Evolutionary conservation across 208 protist genomes (phyloP), one percentile per base, ranked within the genome.

Genomic region (Wallacemonas sp.): DNA sequence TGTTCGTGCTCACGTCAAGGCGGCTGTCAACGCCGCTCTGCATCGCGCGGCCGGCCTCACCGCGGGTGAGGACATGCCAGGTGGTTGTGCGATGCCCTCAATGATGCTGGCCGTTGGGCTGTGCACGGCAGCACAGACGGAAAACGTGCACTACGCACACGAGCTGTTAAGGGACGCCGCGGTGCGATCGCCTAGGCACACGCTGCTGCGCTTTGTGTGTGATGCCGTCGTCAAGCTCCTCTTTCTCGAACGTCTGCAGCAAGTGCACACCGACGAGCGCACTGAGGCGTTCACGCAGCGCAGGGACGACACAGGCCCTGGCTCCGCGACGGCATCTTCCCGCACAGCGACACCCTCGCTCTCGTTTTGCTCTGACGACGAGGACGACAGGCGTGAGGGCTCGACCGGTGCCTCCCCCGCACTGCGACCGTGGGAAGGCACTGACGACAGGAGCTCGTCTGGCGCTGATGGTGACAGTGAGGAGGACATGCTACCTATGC

Each of bases 161-260:
- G 83, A 92, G 48, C 50, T 94, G 34, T 75, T 94, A 26, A n/a
- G 64, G 3, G 73, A 57, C 33, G 19, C 41, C 10, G 73, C 69
- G 13, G 67, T 68, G 36, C 52, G 69, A 13, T 63, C 68, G 17
- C 52, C 27, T 27, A 36, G 48, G 6, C 33, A 39, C 38, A 41
- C 48, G 15, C 63, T 92, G 50, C 67, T 92, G 62, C 88, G 79
- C 1, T 85, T 92, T 62, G 72, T 80, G 13, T 85, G 79, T 34
- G 81, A 89, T 38, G 73, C 59, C 1, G 60, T 90, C 21, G 85
- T 92, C 57, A 86, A 79, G 44, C 66, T 91, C 12, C 73, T 79
- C 3, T 92, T 91, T 53, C 68, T 74, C 2, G 78, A 89, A 42
- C 60, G 72, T 30, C 68, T 92, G 22, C 45, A 87, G 52, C 68